Percentiles rank a stretch among this genome's conserved stretches.
phyloP scores from a whole-genome alignment of 1,284 basidiomycete species.

The Ceratobasidium sp. region DNA sequence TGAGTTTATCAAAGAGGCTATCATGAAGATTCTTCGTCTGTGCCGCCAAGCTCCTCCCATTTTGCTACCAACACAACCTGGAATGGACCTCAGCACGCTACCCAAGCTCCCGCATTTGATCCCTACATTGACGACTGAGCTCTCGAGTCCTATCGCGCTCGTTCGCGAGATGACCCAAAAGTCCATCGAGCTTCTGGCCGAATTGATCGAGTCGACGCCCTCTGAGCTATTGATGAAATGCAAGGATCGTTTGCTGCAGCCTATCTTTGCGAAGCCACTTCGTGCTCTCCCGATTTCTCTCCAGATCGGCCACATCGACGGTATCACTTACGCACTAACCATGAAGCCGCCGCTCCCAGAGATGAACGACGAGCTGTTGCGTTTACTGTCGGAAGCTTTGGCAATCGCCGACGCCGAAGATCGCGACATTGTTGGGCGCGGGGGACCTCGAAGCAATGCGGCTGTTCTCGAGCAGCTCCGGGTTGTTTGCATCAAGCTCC shows the following conservation, averaged over 20 bases:
- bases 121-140: slow-evolving; percentile 89
- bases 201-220: slow-evolving; percentile 76
- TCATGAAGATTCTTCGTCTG: slow-evolving; percentile 80
- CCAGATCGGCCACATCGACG: slow-evolving; percentile 99
- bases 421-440: slow-evolving; percentile 78
- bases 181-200: slow-evolving; percentile 84
- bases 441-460: slow-evolving; percentile 79
- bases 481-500: slow-evolving; percentile 93
- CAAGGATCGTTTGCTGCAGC: slow-evolving; percentile 86
- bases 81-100: slow-evolving; percentile 25
- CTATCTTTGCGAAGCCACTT: slow-evolving; percentile 97
- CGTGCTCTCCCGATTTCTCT: slow-evolving; percentile 94
- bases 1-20: slow-evolving; percentile 80
- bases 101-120: slow-evolving; percentile 62
- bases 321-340: slow-evolving; percentile 91
- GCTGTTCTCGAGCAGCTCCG: slow-evolving; percentile 90
- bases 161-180: slow-evolving; percentile 88
- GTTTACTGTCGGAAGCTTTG: slow-evolving; percentile 92
- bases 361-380: slow-evolving; percentile 90
- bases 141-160: slow-evolving; percentile 87
- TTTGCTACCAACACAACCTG: slow-evolving; percentile 35
- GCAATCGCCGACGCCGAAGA: slow-evolving; percentile 98
- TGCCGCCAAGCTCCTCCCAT: slow-evolving; percentile 63
- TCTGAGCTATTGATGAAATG: slow-evolving; percentile 86
- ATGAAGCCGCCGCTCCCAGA: slow-evolving; percentile 88